Evolutionary conservation across 2,329 filamentous ascomycete genomes (phyloP).

Genomic region (Neurospora sp.): DNA sequence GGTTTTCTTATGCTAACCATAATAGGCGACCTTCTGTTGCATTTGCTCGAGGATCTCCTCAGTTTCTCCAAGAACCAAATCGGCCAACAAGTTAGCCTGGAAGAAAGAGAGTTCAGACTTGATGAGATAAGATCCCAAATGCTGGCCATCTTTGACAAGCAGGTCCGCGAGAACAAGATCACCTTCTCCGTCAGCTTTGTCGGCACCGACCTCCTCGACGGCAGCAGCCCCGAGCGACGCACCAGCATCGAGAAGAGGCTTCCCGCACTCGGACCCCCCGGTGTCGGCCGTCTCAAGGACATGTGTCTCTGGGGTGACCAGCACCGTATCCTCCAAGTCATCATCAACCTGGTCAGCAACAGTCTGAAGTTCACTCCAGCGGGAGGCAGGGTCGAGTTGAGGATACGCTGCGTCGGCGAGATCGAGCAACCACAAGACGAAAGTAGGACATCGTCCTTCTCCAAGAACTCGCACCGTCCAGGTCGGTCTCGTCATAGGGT

Average conservation of each 20-base stretch:
- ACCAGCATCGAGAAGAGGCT: slow-evolving; percentile 28
- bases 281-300: slow-evolving; percentile 63
- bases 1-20: not conserved
- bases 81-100: slow-evolving; percentile 69
- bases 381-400: slow-evolving; percentile 64
- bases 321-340: slow-evolving; percentile 81
- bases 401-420: slow-evolving; percentile 64
- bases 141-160: slow-evolving; percentile 79
- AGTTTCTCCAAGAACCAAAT: slow-evolving; percentile 96
- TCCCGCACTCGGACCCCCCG: slow-evolving; percentile 53
- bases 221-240: slow-evolving; percentile 21
- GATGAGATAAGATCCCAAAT: slow-evolving; percentile 79
- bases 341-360: slow-evolving; percentile 89
- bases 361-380: slow-evolving; percentile 81
- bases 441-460: slow-evolving; percentile 43
- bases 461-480: slow-evolving; percentile 33
- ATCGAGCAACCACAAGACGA: slow-evolving; percentile 31
- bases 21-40: slow-evolving; percentile 61
- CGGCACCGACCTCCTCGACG: slow-evolving; percentile 31
- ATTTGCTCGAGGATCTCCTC: slow-evolving; percentile 78
- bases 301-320: slow-evolving; percentile 91
- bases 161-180: slow-evolving; percentile 71
- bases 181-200: slow-evolving; percentile 63
- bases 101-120: slow-evolving; percentile 76
- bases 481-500: slow-evolving; percentile 33